These are phyloP conservation scores for Xerocomus potaroensis DNA, from an alignment of 768 basidiomycete species.

Conservation along the genomic window DNA sequence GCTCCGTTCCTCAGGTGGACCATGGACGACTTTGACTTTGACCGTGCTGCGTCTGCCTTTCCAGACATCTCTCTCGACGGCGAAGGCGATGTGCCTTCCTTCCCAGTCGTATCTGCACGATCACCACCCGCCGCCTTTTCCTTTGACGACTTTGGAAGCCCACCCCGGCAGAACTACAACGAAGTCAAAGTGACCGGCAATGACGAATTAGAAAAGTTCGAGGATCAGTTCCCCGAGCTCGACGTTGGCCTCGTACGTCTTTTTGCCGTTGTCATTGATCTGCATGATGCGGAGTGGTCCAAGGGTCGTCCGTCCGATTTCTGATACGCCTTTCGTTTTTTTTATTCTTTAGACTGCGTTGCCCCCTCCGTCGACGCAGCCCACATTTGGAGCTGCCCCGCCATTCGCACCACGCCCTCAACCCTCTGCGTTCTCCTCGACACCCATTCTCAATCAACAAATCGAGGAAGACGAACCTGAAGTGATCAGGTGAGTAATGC, in stretches of 20 bases:
- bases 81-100: constrained; percentile 48
- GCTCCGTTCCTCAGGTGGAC: background rate
- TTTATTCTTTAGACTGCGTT: constrained; percentile 35
- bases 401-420: constrained; percentile 79
- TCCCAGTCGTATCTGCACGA: constrained; percentile 29
- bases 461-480: constrained; percentile 79
- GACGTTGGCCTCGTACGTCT: constrained; percentile 43
- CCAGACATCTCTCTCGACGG: constrained; percentile 81
- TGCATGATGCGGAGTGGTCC: constrained; percentile 10
- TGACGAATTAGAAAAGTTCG: constrained; percentile 82
- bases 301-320: background rate
- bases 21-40: constrained; percentile 66
- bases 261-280: background rate
- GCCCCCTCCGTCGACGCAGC: constrained; percentile 25
- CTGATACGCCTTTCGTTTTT: constrained; percentile 1
- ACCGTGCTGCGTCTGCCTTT: constrained; percentile 76
- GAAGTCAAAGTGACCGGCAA: constrained; percentile 79
- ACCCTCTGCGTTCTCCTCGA: constrained; percentile 62
- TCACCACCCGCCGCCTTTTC: constrained; percentile 48
- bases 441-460: constrained; percentile 66
- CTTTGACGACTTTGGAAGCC: constrained; percentile 60
- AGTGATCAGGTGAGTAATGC: constrained; percentile 63
- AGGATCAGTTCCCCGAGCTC: constrained; percentile 82
- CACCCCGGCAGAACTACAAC: constrained; percentile 37
- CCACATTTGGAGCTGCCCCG: constrained; percentile 44